Evolutionary conservation across 2,329 filamentous ascomycete genomes (phyloP).

Genomic region (Fusarium tjaetaba): DNA sequence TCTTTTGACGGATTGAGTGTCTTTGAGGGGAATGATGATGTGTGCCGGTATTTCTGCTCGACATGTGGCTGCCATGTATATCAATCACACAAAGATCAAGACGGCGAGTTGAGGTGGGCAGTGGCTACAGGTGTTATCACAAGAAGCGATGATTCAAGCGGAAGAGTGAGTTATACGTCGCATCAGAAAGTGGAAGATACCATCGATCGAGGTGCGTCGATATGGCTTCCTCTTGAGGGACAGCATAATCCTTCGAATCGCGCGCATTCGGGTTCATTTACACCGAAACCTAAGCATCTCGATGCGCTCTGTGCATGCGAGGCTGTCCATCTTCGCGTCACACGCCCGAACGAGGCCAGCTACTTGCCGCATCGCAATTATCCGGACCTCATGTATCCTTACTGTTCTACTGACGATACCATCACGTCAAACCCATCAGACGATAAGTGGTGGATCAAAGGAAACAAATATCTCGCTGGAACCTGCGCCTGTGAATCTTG

Average conservation of each 20-base stretch:
- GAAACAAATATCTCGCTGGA: constrained; percentile 66
- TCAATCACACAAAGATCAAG: constrained; percentile 15
- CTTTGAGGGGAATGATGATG: not conserved
- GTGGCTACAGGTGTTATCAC: constrained; percentile 52
- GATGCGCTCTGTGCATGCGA: constrained; percentile 46
- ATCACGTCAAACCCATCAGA: constrained; percentile 55
- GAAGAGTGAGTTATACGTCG: not conserved
- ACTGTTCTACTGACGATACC: constrained; percentile 48
- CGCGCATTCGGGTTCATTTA: not conserved
- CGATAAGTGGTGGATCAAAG: constrained; percentile 67
- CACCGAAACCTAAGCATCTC: not conserved
- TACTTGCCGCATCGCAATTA: constrained; percentile 48
- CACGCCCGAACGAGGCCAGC: constrained; percentile 61
- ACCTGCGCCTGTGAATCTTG: constrained; percentile 72
- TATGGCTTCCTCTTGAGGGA: constrained; percentile 39
- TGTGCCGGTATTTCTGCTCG: constrained; percentile 51
- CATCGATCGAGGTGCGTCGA: constrained; percentile 50
- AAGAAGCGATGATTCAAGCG: not conserved
- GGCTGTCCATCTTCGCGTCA: constrained; percentile 65
- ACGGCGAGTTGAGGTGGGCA: constrained; percentile 41
- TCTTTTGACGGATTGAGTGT: constrained; percentile 17
- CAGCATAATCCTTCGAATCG: not conserved
- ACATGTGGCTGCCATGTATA: constrained; percentile 57
- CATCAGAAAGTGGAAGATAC: constrained; percentile 46
- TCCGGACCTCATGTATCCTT: constrained; percentile 64